Conservation (phyloP, 208 protist species). For the Wallacemonas sp. region DNA sequence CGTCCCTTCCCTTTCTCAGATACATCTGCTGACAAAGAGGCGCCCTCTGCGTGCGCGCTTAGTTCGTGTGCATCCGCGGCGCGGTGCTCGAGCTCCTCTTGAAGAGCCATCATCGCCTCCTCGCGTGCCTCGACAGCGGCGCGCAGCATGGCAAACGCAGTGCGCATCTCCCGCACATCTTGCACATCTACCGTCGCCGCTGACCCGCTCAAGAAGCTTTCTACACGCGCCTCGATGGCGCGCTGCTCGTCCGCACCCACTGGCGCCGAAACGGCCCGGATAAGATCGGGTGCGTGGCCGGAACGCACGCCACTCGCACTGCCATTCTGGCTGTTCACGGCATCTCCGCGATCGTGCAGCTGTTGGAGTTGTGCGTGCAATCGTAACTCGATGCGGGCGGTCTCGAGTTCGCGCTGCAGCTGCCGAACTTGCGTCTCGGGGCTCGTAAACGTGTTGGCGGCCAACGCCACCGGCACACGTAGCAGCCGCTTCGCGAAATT, state of each 20-base stretch:
- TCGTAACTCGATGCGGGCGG: conserved; percentile 88
- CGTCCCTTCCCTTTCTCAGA: too few species aligned
- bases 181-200: conserved; percentile 60
- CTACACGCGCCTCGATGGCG: conserved; percentile 54
- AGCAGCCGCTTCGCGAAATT: conserved; percentile 89
- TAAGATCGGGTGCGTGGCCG: background rate
- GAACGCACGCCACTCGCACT: too few species aligned
- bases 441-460: conserved; percentile 68
- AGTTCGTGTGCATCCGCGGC: too few species aligned
- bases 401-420: conserved; percentile 78
- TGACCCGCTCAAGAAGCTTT: conserved; percentile 64
- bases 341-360: background rate
- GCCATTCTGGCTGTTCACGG: background rate
- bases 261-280: background rate
- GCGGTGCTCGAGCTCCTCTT: conserved; percentile 21
- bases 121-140: conserved; percentile 38
- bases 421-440: conserved; percentile 61
- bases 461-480: conserved; percentile 73
- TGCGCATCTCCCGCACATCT: conserved; percentile 82
- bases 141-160: conserved; percentile 78
- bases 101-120: conserved; percentile 25
- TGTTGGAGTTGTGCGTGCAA: conserved; percentile 87
- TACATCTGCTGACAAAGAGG: too few species aligned
- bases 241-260: conserved; percentile 61
- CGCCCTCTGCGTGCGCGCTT: too few species aligned